Conservation (phyloP, 768 basidiomycete genomes). For the Amanita muscaria region DNA sequence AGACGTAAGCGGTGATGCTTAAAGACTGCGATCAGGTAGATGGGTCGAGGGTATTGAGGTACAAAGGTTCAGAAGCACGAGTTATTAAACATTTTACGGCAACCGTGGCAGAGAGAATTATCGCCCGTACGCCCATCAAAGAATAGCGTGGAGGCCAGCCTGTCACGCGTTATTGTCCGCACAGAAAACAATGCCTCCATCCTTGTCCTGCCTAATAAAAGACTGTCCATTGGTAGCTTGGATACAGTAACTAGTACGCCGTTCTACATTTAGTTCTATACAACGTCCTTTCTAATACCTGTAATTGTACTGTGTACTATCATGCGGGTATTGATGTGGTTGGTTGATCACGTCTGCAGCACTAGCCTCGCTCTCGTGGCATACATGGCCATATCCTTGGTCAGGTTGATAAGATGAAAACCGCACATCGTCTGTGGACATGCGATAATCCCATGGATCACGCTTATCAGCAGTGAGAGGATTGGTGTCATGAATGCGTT, state of each 20-base stretch:
- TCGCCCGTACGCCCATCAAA: not conserved
- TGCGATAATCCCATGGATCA: conserved; percentile 64
- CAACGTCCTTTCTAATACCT: too few relatives aligned
- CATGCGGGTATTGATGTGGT: conserved; percentile 38
- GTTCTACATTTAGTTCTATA: too few relatives aligned
- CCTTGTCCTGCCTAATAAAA: too few relatives aligned
- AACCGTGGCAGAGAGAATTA: not conserved
- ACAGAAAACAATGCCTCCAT: not conserved
- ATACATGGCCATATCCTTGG: conserved; percentile 37
- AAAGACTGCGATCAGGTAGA: not conserved
- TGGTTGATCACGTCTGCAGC: conserved; percentile 46
- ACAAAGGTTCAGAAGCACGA: conserved; percentile 11
- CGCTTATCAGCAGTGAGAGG: conserved; percentile 47
- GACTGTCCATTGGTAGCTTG: too few relatives aligned
- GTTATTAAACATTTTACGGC: conserved; percentile 5
- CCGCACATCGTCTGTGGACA: conserved; percentile 33
- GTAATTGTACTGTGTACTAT: conserved; percentile 29
- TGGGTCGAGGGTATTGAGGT: conserved; percentile 5
- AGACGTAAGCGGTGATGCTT: conserved; percentile 20
- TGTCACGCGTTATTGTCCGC: not conserved
- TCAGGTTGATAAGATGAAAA: conserved; percentile 15
- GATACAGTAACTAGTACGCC: too few relatives aligned
- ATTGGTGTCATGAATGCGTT: conserved; percentile 56
- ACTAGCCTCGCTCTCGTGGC: conserved; percentile 45
- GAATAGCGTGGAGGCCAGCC: not conserved